These are phyloP conservation scores for Trametopsis cervina DNA, from an alignment of 768 basidiomycete species.

Conservation along the genomic window DNA sequence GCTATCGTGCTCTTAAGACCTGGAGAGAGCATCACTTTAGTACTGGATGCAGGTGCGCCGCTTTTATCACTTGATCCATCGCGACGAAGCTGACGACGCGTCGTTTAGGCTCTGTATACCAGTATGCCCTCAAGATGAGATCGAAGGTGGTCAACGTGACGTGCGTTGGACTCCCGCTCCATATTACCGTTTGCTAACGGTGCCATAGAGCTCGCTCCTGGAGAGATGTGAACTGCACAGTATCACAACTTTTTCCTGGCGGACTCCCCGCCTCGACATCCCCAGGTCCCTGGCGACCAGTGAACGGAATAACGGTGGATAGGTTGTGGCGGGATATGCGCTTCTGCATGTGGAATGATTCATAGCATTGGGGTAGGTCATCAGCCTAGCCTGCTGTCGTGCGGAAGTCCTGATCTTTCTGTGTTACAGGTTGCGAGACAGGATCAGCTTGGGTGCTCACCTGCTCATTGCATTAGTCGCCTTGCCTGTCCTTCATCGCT, in stretches of 20 bases:
- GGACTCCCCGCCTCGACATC: slow-evolving; percentile 19
- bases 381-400: neutral
- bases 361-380: slow-evolving; percentile 21
- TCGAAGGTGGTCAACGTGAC: slow-evolving; percentile 64
- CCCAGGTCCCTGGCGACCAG: slow-evolving; percentile 30
- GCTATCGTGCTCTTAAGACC: slow-evolving; percentile 53
- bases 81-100: neutral
- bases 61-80: neutral
- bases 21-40: slow-evolving; percentile 55
- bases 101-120: slow-evolving; percentile 47
- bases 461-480: neutral
- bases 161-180: slow-evolving; percentile 34
- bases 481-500: slow-evolving; percentile 7
- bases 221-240: slow-evolving; percentile 54
- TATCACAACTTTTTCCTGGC: slow-evolving; percentile 53
- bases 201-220: slow-evolving; percentile 51
- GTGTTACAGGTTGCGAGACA: too few relatives aligned
- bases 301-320: slow-evolving; percentile 55
- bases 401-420: too few relatives aligned
- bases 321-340: slow-evolving; percentile 62
- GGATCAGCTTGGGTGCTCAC: neutral
- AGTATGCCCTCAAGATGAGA: slow-evolving; percentile 60
- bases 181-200: slow-evolving; percentile 3
- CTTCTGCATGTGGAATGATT: slow-evolving; percentile 55
- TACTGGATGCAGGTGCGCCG: slow-evolving; percentile 47